Conservation (phyloP, 352 stramenopile genomes). For the Phytophthora capsici region DNA sequence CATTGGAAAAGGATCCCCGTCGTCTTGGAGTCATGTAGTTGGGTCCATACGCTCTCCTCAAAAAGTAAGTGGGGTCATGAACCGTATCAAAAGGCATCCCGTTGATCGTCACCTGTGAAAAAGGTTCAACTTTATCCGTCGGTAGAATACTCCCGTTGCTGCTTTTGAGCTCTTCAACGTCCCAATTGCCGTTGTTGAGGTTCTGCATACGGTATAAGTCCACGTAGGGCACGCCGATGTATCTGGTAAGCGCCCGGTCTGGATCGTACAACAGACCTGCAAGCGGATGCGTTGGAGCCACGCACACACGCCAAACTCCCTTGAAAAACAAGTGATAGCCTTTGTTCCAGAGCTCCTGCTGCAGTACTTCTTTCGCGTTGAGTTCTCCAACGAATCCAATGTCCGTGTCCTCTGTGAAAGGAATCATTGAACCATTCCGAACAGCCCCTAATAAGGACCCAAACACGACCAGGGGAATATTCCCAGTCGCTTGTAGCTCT, state of each 20-base stretch:
- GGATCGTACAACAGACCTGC: slow-evolving; percentile 42
- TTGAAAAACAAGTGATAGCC: slow-evolving; percentile 60
- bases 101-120: slow-evolving; percentile 37
- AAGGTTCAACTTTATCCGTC: slow-evolving; percentile 31
- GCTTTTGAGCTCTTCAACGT: slow-evolving; percentile 33
- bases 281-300: slow-evolving; percentile 49
- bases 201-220: slow-evolving; percentile 44
- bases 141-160: slow-evolving; percentile 10
- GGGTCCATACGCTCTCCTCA: slow-evolving; percentile 36
- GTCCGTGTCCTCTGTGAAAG: slow-evolving; percentile 63
- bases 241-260: slow-evolving; percentile 4
- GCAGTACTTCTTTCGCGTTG: slow-evolving; percentile 10
- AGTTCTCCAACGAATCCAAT: slow-evolving; percentile 41
- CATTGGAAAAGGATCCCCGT: neutral
- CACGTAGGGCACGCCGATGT: slow-evolving; percentile 39
- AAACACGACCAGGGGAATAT: slow-evolving; percentile 43
- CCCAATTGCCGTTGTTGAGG: slow-evolving; percentile 15
- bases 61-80: slow-evolving; percentile 39
- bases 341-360: slow-evolving; percentile 32
- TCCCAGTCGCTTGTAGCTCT: slow-evolving; percentile 36
- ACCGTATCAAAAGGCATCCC: slow-evolving; percentile 46
- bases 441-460: slow-evolving; percentile 59
- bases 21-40: slow-evolving; percentile 42
- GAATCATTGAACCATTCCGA: slow-evolving; percentile 53
- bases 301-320: slow-evolving; percentile 47